Evolutionary conservation across 805 yeast genomes (phyloP).

Genomic region (Vanderwaltozyma verrucispora): DNA sequence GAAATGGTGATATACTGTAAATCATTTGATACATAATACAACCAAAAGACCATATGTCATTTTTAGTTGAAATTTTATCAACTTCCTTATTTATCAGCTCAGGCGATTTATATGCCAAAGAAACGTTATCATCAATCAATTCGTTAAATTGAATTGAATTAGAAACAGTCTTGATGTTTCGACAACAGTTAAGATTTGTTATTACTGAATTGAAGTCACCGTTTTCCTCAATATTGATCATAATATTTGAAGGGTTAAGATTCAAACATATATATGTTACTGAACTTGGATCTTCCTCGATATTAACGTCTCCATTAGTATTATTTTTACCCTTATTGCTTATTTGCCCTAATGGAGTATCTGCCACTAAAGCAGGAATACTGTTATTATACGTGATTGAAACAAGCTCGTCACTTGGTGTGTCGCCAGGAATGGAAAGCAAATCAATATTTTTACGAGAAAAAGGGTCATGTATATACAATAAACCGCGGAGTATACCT

Average conservation of each 20-base stretch:
- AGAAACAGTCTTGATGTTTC: slow-evolving; percentile 45
- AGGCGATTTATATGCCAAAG: slow-evolving; percentile 83
- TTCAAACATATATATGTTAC: slow-evolving; percentile 67
- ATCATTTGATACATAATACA: slow-evolving; percentile 69
- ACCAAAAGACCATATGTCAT: slow-evolving; percentile 90
- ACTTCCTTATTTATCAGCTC: slow-evolving; percentile 73
- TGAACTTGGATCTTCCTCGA: no score
- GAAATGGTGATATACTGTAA: slow-evolving; percentile 80
- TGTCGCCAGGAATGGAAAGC: slow-evolving; percentile 1
- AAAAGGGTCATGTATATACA: slow-evolving; percentile 49
- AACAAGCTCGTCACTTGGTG: slow-evolving; percentile 10
- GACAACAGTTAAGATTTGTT: slow-evolving; percentile 76
- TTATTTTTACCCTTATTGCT: not conserved
- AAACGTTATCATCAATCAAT: slow-evolving; percentile 63
- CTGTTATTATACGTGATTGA: slow-evolving; percentile 21
- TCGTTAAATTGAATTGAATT: slow-evolving; percentile 74
- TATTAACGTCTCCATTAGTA: no score
- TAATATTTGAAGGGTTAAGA: slow-evolving; percentile 79
- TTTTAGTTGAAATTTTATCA: slow-evolving; percentile 45
- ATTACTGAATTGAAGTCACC: slow-evolving; percentile 44
- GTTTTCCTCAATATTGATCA: slow-evolving; percentile 61
- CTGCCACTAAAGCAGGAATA: slow-evolving; percentile 8
- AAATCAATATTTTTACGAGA: slow-evolving; percentile 9
- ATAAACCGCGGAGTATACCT: slow-evolving; percentile 66
- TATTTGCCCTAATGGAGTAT: slow-evolving; percentile 10